Percentiles rank a stretch among this genome's conserved stretches.
Conservation (phyloP, 768 basidiomycete species). For the Ramaria sp. region DNA sequence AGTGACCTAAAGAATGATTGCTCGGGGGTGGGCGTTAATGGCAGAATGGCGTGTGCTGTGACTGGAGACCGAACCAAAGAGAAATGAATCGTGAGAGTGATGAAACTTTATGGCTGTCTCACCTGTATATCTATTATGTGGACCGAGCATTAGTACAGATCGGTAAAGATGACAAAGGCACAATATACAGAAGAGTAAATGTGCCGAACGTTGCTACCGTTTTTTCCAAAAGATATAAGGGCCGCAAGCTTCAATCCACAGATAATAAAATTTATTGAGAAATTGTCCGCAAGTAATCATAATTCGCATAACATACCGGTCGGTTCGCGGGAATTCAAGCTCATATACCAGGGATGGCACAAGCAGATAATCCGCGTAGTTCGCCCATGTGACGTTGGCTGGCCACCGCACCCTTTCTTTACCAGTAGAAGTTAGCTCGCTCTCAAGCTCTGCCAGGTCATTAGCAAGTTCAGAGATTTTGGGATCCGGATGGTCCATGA, state of each 20-base stretch:
- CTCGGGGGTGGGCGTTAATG: constrained; percentile 53
- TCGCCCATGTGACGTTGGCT: constrained; percentile 67
- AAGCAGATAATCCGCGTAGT: constrained; percentile 79
- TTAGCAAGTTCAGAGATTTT: constrained; percentile 59
- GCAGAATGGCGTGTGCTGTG: constrained; percentile 89
- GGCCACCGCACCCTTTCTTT: constrained; percentile 67
- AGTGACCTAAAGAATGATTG: constrained; percentile 68
- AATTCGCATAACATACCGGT: constrained; percentile 37
- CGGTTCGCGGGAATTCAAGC: constrained; percentile 89
- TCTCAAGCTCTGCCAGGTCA: constrained; percentile 65
- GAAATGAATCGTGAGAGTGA: not conserved
- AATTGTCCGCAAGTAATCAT: not conserved
- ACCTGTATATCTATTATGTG: constrained; percentile 10
- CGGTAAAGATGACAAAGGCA: not conserved
- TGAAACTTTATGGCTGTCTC: not conserved
- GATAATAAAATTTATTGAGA: not conserved
- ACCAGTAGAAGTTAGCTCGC: constrained; percentile 67
- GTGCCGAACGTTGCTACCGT: constrained; percentile 88
- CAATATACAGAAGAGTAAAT: constrained; percentile 79
- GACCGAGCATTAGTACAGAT: not conserved
- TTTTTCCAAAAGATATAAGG: constrained; percentile 65
- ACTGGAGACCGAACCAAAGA: constrained; percentile 23
- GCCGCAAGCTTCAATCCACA: constrained; percentile 31
- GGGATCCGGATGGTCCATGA: constrained; percentile 53
- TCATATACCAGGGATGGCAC: constrained; percentile 94